Evolutionary conservation across 495 filamentous ascomycete genomes (phyloP).

Genomic region (Talaromyces ruber): DNA sequence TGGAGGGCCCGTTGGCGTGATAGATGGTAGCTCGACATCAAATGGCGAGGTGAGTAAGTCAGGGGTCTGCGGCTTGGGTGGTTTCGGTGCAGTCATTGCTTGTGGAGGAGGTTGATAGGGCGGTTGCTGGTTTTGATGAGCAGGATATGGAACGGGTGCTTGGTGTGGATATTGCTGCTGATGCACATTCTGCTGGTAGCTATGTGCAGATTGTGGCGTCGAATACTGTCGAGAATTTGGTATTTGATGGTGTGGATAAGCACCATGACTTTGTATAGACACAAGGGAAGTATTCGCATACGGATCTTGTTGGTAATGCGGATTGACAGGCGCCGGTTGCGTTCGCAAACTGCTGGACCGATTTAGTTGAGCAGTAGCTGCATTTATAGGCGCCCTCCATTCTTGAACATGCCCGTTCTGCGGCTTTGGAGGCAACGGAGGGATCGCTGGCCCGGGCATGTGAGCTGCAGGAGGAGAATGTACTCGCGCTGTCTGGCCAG

Average conservation of each 20-base stretch:
- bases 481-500: slow-evolving; percentile 16
- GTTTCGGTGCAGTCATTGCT: background rate
- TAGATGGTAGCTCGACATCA: slow-evolving; percentile 53
- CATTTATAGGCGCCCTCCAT: background rate
- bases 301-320: slow-evolving; percentile 1
- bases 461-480: slow-evolving; percentile 24
- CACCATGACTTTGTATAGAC: background rate
- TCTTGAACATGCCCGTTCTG: slow-evolving; percentile 19
- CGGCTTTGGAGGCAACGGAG: slow-evolving; percentile 36
- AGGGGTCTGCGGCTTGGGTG: slow-evolving; percentile 40
- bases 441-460: slow-evolving; percentile 24
- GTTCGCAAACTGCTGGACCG: slow-evolving; percentile 1
- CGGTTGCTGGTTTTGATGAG: background rate
- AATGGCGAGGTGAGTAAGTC: slow-evolving; percentile 68
- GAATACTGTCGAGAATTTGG: background rate
- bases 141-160: background rate
- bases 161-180: slow-evolving; percentile 3
- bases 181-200: slow-evolving; percentile 13
- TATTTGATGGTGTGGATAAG: background rate
- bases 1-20: slow-evolving; percentile 47
- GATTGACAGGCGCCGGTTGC: slow-evolving; percentile 5
- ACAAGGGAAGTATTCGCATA: background rate
- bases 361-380: background rate
- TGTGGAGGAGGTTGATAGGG: slow-evolving; percentile 6
- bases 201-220: slow-evolving; percentile 11